Base-by-base conservation (phyloP, 177 flowering plant genomes). In the Vitis hybrid region DNA sequence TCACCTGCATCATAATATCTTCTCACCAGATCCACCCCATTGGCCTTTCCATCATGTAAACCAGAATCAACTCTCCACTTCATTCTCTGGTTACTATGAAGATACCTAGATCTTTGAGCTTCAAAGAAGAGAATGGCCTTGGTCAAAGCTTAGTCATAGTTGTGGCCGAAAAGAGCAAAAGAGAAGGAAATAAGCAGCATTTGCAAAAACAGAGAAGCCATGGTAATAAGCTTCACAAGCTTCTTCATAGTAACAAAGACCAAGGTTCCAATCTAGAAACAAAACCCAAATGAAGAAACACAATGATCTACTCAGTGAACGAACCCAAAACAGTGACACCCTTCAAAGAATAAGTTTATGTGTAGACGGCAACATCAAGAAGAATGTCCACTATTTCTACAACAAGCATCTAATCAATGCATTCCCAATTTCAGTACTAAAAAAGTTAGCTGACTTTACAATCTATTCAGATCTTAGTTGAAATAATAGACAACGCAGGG, bases 21-120 rank as follows among this genome's bases (percentile, higher is more conserved):
- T 80, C 93, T 91, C 0, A 87, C 90, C 34, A 92, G 83, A 83
- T 91, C 86, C 83, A 92, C 97, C 81, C 97, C 97, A 73, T 80
- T 87, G 48, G 91, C 82, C 63, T 88, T 88, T 39, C 97, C 97
- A 72, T 92, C 97, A 12, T 80, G 59, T 32, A 92, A 62, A 30
- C 95, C 97, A 64, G 97, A 92, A 70, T 92, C 71, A 50, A 82
- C 75, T 64, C 97, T 84, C 97, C 97, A 92, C 1, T 76, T 81
- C 74, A 92, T 89, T 68, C 97, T 83, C 77, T 92, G 97, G 72
- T 67, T 78, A 21, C 67, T 26, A 8, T 94, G 97, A 34, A 92
- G 91, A 68, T 74, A 79, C 23, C 97, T 95, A 73, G 94, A 90
- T 80, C 97, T 84, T 77, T 92, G 95, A 72, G 95, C 94, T 80